Base-by-base conservation (phyloP, 345 rosid genomes). In the Pistacia vera region DNA sequence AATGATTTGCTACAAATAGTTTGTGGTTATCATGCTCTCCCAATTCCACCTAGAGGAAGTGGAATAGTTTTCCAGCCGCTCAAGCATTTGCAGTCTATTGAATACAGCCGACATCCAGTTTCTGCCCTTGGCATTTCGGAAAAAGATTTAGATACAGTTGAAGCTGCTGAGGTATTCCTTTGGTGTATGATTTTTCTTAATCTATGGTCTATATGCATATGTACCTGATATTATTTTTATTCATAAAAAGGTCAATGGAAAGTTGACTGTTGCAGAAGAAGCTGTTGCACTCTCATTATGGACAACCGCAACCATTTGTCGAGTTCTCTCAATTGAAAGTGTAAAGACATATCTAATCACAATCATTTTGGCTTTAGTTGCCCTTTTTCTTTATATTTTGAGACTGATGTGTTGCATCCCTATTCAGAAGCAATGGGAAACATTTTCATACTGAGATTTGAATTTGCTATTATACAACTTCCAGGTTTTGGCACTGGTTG, bases 231-330 rank as follows among this genome's bases (percentile, higher is more conserved):
- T 80, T 30, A 48, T 51, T 75, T 61, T 68, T 80, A 68, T 80
- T 69, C 81, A 66, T 77, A 68, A 61, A 77, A 87, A 92, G 97
- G 92, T 85, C 73, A 82, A 87, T 75, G 87, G 88, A 55, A 89
- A 85, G 84, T 79, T 94, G 81, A 86, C 93, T 74, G 94, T 90
- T 78, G 95, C 95, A 68, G 98, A 97, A 87, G 98, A 94, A 85
- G 95, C 97, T 77, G 81, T 88, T 84, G 85, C 97, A 20, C 91
- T 97, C 71, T 92, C 99, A 54, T 68, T 91, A 82, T 97, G 97
- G 98, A 92, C 99, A 73, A 91, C 94, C n/a, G 97, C 98, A 80
- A 90, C 98, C n/a, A 76, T 92, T 75, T 97, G 99, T 60, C 92
- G 99, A 68, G 88, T 90, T 79, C 90, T 97, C 75, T 90, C 98